Evolutionary conservation across 2,329 filamentous ascomycete species (phyloP).

Genomic region (Epichloe sp.): DNA sequence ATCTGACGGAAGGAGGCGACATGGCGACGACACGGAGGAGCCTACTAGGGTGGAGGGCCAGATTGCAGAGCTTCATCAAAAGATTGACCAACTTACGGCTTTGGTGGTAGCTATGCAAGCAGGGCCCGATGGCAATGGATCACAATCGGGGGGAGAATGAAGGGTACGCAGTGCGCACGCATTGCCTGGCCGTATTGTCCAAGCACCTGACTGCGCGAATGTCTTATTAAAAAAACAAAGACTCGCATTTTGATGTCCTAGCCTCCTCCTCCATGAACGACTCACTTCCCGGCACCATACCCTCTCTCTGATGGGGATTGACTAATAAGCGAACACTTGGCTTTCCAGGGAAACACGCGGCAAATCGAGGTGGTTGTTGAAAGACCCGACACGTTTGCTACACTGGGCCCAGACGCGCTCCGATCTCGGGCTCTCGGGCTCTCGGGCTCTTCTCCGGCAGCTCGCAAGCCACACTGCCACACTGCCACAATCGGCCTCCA

Average conservation of each 20-base stretch:
- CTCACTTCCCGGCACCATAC: constrained; percentile 10
- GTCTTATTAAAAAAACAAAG: too few species aligned
- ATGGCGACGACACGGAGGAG: constrained; percentile 24
- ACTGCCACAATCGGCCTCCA: too few species aligned
- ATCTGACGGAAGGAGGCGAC: constrained; percentile 8
- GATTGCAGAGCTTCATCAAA: constrained; percentile 39
- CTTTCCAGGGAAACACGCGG: too few species aligned
- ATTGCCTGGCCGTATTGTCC: neutral
- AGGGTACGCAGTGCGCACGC: neutral
- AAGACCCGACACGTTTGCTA: too few species aligned
- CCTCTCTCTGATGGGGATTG: constrained; percentile 14
- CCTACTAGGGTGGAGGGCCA: constrained; percentile 34
- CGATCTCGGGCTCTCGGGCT: too few species aligned
- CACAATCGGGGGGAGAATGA: neutral
- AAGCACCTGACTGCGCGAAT: too few species aligned
- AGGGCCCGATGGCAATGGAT: neutral
- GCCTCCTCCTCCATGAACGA: constrained; percentile 9
- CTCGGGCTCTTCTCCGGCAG: too few species aligned
- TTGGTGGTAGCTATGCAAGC: constrained; percentile 27
- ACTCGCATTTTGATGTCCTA: constrained; percentile 11
- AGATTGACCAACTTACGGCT: constrained; percentile 35
- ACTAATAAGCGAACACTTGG: constrained; percentile 8
- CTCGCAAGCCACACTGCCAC: too few species aligned
- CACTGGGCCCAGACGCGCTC: too few species aligned
- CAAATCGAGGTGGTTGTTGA: too few species aligned